Evolutionary conservation across 116 monocot species (phyloP).

Genomic region (Zostera marina): DNA sequence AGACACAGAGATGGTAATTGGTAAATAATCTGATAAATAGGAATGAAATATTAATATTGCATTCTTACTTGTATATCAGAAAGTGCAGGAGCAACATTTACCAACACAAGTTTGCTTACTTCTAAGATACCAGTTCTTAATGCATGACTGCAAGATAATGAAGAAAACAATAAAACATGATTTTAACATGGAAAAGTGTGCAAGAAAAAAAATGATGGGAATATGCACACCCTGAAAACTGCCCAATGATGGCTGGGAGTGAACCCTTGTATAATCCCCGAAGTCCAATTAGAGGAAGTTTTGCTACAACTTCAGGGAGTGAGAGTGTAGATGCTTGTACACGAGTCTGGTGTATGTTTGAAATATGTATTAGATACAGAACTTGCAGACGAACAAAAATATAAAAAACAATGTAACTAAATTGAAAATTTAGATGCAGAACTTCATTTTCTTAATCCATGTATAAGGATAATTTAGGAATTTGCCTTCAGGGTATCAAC

Average conservation of each 20-base stretch:
- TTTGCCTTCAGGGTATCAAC: conserved; percentile 91
- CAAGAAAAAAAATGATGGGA: neutral
- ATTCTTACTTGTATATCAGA: conserved; percentile 90
- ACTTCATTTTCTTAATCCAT: neutral
- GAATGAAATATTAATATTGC: conserved; percentile 14
- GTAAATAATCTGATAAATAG: neutral
- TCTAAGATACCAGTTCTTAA: conserved; percentile 95
- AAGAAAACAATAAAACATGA: conserved; percentile 1
- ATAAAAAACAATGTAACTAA: neutral
- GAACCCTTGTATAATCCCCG: conserved; percentile 86
- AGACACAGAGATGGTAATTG: neutral
- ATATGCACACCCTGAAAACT: conserved; percentile 73
- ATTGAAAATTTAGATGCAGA: too few species aligned
- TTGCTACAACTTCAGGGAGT: conserved; percentile 76
- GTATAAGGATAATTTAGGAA: neutral
- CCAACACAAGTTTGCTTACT: conserved; percentile 82
- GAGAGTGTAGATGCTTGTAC: conserved; percentile 96
- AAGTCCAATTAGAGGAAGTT: conserved; percentile 84
- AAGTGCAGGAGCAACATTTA: conserved; percentile 80
- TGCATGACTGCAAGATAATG: conserved; percentile 52
- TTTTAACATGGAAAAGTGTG: neutral
- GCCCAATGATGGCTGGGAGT: conserved; percentile 93
- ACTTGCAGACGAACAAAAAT: neutral
- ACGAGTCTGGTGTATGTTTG: conserved; percentile 44
- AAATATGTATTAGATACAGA: neutral